These are phyloP conservation scores for Buddleja alternifolia DNA, from an alignment of 257 asterid genomes.

Conservation along the genomic window DNA sequence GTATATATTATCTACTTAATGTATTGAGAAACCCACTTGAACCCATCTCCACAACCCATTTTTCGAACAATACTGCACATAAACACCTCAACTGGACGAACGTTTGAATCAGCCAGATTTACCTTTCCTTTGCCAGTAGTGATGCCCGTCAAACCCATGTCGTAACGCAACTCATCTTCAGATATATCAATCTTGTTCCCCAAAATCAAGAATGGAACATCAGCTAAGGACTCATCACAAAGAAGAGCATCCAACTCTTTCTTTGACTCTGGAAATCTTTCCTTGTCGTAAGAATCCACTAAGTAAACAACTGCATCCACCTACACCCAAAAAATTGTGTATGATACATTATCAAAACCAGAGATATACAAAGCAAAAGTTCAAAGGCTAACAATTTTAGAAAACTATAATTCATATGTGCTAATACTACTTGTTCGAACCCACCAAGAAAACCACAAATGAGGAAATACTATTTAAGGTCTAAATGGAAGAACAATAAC, in stretches of 20 bases:
- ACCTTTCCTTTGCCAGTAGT: slow-evolving; percentile 88
- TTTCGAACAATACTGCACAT: slow-evolving; percentile 93
- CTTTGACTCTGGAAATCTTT: slow-evolving; percentile 80
- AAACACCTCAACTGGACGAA: slow-evolving; percentile 76
- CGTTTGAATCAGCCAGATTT: slow-evolving; percentile 63
- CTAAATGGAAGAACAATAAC: background rate
- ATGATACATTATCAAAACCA: slow-evolving; percentile 10
- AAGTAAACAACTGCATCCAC: slow-evolving; percentile 86
- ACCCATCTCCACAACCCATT: slow-evolving; percentile 93
- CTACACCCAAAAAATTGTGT: slow-evolving; percentile 35
- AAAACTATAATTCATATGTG: background rate
- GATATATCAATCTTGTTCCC: slow-evolving; percentile 89
- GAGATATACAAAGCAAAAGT: background rate
- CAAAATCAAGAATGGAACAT: slow-evolving; percentile 76
- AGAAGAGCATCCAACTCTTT: slow-evolving; percentile 83
- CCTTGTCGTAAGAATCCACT: slow-evolving; percentile 81
- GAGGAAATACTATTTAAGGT: background rate
- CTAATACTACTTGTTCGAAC: background rate
- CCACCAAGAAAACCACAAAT: slow-evolving; percentile 15
- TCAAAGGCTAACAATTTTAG: background rate
- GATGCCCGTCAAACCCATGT: slow-evolving; percentile 63
- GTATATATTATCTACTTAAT: slow-evolving; percentile 46
- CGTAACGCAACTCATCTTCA: slow-evolving; percentile 72
- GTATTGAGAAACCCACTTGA: slow-evolving; percentile 84
- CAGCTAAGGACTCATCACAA: slow-evolving; percentile 71